Conservation (phyloP, 176 grass and related monocot species). For the Saccharum officinarum region DNA sequence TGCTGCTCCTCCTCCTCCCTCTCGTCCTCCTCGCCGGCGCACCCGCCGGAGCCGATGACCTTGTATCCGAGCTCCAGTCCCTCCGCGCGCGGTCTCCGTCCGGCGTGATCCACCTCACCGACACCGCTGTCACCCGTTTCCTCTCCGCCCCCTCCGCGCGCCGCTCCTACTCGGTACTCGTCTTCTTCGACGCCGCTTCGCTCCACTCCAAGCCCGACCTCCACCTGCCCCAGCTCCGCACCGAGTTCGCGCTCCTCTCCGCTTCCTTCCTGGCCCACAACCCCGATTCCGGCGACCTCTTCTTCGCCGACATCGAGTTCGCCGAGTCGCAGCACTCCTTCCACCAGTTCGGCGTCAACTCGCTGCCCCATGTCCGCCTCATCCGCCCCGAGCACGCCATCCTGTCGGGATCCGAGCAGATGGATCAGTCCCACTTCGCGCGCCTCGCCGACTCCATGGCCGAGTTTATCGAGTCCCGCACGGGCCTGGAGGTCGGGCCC, state of each 20-base stretch:
- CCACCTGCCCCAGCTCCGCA: conserved; percentile 83
- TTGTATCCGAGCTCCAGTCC: conserved; percentile 72
- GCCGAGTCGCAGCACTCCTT: conserved; percentile 84
- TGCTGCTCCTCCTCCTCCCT: conserved; percentile 42
- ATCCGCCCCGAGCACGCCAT: conserved; percentile 53
- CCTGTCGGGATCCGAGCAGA: conserved; percentile 66
- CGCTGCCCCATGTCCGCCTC: conserved; percentile 75
- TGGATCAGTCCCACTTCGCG: conserved; percentile 85
- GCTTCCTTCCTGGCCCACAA: conserved; percentile 69
- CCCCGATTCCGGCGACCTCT: conserved; percentile 56
- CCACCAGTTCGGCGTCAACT: conserved; percentile 80
- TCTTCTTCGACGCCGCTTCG: conserved; percentile 93
- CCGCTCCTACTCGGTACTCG: conserved; percentile 68
- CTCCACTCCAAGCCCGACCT: conserved; percentile 89
- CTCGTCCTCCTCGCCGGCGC: conserved; percentile 1
- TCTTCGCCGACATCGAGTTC: conserved; percentile 97
- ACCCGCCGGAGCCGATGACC: conserved; percentile 40
- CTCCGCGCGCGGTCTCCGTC: conserved; percentile 67
- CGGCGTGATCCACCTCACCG: conserved; percentile 84
- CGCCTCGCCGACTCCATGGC: conserved; percentile 91
- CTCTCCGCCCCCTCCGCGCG: conserved; percentile 54
- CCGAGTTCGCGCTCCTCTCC: conserved; percentile 78
- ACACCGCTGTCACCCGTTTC: conserved; percentile 74
- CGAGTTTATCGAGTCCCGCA: conserved; percentile 77
- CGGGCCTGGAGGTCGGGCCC: conserved; percentile 75